These are phyloP conservation scores for Grosmannia huntii DNA, from an alignment of 2,329 filamentous ascomycete species.

Conservation along the genomic window DNA sequence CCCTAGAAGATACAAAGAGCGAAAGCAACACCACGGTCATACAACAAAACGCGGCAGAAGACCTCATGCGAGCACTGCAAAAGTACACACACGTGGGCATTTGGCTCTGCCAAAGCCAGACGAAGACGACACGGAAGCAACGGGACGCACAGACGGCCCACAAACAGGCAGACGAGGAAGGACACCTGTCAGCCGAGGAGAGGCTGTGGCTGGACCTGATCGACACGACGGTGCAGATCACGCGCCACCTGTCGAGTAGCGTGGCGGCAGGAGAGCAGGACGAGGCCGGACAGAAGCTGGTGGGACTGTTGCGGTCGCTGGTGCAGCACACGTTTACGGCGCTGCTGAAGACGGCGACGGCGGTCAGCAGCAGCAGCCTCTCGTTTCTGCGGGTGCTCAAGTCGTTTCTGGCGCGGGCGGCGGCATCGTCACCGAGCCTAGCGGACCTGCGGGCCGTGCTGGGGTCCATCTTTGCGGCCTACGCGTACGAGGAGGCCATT, in stretches of 20 bases:
- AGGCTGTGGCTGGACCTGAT: conserved; percentile 48
- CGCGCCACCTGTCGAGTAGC: conserved; percentile 47
- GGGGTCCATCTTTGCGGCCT: conserved; percentile 83
- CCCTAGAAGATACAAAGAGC: conserved; percentile 35
- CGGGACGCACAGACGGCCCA: conserved; percentile 11
- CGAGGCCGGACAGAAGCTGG: conserved; percentile 43
- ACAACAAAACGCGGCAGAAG: conserved; percentile 46
- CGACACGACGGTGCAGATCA: conserved; percentile 48
- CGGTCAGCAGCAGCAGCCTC: conserved; percentile 36
- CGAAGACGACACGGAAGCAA: conserved; percentile 32
- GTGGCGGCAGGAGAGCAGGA: conserved; percentile 18
- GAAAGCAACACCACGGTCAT: conserved; percentile 4
- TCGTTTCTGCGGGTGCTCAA: conserved; percentile 83
- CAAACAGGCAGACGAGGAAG: conserved; percentile 25
- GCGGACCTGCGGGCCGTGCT: conserved; percentile 78
- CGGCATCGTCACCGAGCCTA: conserved; percentile 69
- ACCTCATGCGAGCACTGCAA: conserved; percentile 64
- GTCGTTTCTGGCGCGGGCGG: conserved; percentile 75
- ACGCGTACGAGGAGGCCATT: conserved; percentile 88
- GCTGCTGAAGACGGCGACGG: conserved; percentile 42
- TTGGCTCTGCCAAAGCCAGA: conserved; percentile 87
- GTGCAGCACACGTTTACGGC: conserved; percentile 89
- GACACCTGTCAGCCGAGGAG: conserved; percentile 40
- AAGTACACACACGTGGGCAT: conserved; percentile 90
- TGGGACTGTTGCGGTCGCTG: conserved; percentile 57